Evolutionary conservation across 202 grass and related monocot species (phyloP).

Genomic region (Schoenoplectus tabernaemontani): DNA sequence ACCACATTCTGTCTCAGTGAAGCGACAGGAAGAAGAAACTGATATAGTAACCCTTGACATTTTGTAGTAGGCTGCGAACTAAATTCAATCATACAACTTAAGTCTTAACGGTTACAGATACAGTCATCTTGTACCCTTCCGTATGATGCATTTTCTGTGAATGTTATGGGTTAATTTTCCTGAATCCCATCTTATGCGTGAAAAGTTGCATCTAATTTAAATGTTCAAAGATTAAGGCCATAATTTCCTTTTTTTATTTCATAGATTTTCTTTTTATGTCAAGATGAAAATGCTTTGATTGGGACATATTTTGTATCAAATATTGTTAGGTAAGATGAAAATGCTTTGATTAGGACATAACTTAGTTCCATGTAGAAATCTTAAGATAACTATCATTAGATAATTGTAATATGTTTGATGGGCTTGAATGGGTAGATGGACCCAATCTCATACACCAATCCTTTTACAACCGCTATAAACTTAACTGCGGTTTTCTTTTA

Average conservation of each 20-base stretch:
- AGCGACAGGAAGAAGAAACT: neutral
- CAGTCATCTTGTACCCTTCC: neutral
- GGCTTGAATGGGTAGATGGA: no score
- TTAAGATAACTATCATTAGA: no score
- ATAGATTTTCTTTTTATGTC: neutral
- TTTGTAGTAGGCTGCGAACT: neutral
- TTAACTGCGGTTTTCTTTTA: no score
- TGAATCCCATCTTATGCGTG: neutral
- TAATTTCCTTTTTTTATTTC: neutral
- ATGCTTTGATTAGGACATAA: no score
- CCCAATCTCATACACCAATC: no score
- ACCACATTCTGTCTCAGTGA: neutral
- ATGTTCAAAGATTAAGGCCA: neutral
- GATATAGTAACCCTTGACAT: neutral
- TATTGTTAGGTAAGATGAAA: neutral
- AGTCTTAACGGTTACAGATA: no score
- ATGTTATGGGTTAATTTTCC: neutral
- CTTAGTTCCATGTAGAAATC: no score
- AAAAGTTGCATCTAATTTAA: neutral
- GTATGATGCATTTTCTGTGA: neutral
- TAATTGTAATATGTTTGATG: no score
- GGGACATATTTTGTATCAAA: neutral
- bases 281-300: neutral
- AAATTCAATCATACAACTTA: neutral
- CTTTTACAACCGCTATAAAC: no score